Evolutionary conservation across 306 rosid species (phyloP).

Genomic region (Nissolia schottii): DNA sequence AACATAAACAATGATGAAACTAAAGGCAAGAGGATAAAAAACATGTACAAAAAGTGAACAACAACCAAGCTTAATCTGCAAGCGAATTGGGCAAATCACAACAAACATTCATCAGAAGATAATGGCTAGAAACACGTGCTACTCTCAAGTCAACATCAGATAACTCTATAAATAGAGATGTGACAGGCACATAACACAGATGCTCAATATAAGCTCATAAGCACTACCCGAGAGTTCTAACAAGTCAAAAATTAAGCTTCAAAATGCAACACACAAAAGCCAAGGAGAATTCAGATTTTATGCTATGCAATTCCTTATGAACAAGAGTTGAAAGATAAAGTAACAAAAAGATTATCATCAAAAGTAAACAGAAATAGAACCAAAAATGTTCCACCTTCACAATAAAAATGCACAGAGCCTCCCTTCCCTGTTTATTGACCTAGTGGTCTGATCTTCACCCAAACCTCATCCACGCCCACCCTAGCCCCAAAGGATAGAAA

Average conservation of each 20-base stretch:
- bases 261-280: neutral
- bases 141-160: neutral
- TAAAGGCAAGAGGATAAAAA: neutral
- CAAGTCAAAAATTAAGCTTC: neutral
- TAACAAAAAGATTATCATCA: neutral
- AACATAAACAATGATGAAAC: neutral
- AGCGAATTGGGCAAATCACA: neutral
- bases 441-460: neutral
- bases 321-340: neutral
- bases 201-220: neutral
- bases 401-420: neutral
- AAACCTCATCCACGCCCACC: neutral
- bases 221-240: neutral
- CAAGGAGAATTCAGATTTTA: neutral
- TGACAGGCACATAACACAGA: neutral
- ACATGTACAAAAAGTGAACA: neutral
- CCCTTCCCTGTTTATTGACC: neutral
- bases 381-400: neutral
- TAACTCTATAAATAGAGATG: neutral
- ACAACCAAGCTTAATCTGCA: neutral
- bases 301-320: neutral
- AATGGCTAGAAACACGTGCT: neutral
- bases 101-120: neutral
- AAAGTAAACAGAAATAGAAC: neutral
- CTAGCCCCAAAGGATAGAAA: neutral